Evolutionary conservation across 352 stramenopile genomes (phyloP), one percentile per base, ranked within the genome.

Genomic region (Hyaloperonospora arabidopsidis): DNA sequence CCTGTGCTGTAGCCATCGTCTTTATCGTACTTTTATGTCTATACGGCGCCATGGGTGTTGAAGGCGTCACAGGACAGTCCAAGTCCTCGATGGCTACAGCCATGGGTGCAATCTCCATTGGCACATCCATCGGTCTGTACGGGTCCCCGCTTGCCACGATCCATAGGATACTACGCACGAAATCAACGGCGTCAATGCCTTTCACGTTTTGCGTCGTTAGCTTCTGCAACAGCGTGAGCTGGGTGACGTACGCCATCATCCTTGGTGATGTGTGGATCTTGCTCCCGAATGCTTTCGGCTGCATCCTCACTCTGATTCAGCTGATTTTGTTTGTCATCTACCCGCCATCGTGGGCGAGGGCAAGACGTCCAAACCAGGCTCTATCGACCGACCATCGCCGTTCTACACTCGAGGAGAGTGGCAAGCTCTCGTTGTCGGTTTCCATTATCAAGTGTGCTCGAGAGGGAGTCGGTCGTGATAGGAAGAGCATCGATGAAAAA

Each of bases 61-160:
- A 35, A 17, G 67, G 67, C 10, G 43, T 66, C 22, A 72, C 63
- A 1, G 32, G 50, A 0, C 67, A 81, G 51, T 65, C 62, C 0
- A 43, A 70, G 7, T 47, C 63, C 0, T 65, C 60, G 11, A 49
- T 75, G 18, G 67, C 63, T 3, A 66, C 70, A 17, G 59, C 59
- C 1, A 65, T 84, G 25, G 77, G 75, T 4, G 77, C 62, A 32
- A 64, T 80, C 14, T 72, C 67, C 5, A 76, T 84, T 22, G 65
- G 49, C 14, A 81, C 75, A 2, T 84, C 68, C 32, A 61, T 86
- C 28, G 48, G 82, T 2, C 35, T 82, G 36, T 88, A 82, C 46
- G 65, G 70, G 2, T 86, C 78, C 0, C 75, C 75, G 12, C 68
- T 89, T 28, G 66, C 66, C 5, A 73, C 62, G 13, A 74, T 87